Evolutionary conservation across 257 asterid genomes (phyloP), one percentile per base, ranked within the genome.

Genomic region (Solanum chiquidenum): DNA sequence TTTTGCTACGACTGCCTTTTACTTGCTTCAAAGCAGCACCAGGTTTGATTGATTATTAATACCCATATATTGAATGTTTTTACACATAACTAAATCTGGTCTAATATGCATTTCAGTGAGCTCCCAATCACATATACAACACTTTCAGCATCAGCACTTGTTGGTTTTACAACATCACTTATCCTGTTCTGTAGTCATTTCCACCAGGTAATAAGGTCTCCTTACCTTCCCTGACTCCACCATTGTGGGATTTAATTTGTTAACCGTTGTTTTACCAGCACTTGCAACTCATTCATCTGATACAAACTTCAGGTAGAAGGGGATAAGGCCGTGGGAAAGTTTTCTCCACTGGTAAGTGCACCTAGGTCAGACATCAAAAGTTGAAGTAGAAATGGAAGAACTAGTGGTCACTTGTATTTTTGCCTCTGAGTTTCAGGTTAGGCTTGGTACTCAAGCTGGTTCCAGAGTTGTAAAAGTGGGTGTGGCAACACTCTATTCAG

Each of bases 101-200:
- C 58, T 86, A 49, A 84, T 31, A 5, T 82, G 29, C 71, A 29
- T 86, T 33, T 69, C 62, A 97, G 98, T 77, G 93, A 92, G 91
- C 88, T 93, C 76, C 80, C 95, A 3, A 90, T 97, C 87, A 92
- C 96, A 33, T 91, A 88, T 86, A 92, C 98, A 3, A 58, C 93
- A 37, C 91, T 95, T 85, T 91, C 98, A 62, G 93, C 98, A 66
- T 95, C 99, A 13, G 77, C 93, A 71, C 98, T 95, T 85, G 98
- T 97, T 79, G 99, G 99, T 52, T 37, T 93, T n/a, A 97, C 98
- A 21, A 93, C 99, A 77, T 86, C 98, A 46, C 91, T 97, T 86
- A 95, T 97, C 93, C 97, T 97, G 86, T 95, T 97, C 88, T 95
- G 98, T 40, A 97, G 99, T 64, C 99, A 97, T 91, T 97, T 95